Percentiles rank a stretch among this genome's conserved stretches.
Evolutionary conservation across 2,329 filamentous ascomycete genomes (phyloP).

Genomic region (Alternaria arborescens): DNA sequence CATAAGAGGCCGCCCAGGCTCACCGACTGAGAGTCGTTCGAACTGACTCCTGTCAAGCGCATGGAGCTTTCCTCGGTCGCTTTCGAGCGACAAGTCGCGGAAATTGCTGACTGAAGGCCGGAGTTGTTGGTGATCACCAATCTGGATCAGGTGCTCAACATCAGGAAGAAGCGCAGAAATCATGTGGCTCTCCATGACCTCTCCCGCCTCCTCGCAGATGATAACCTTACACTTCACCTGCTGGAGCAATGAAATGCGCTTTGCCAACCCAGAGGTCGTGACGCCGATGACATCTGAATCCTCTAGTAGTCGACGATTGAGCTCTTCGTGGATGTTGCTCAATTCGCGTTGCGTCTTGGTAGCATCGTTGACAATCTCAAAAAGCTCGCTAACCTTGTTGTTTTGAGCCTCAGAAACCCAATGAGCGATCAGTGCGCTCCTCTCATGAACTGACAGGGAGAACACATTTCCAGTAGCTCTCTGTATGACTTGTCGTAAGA

Average conservation of each 20-base stretch:
- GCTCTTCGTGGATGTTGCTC: slow-evolving; percentile 47
- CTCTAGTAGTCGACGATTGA: slow-evolving; percentile 50
- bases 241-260: slow-evolving; percentile 59
- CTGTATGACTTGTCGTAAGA: slow-evolving; percentile 8
- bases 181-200: slow-evolving; percentile 71
- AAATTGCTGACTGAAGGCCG: slow-evolving; percentile 67
- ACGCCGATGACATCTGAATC: slow-evolving; percentile 64
- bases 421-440: slow-evolving; percentile 17
- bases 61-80: slow-evolving; percentile 58
- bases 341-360: slow-evolving; percentile 17
- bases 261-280: slow-evolving; percentile 69
- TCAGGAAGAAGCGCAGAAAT: slow-evolving; percentile 67
- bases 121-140: slow-evolving; percentile 71
- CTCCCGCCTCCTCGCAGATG: slow-evolving; percentile 73
- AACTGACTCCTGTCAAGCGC: slow-evolving; percentile 69
- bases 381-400: slow-evolving; percentile 23
- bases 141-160: slow-evolving; percentile 68
- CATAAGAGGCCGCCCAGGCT: slow-evolving; percentile 30
- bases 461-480: slow-evolving; percentile 20
- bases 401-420: slow-evolving; percentile 28
- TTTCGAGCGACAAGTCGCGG: slow-evolving; percentile 60
- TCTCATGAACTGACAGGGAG: slow-evolving; percentile 21
- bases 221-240: slow-evolving; percentile 64
- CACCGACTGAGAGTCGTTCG: slow-evolving; percentile 62
- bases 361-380: slow-evolving; percentile 18